Percentiles rank a stretch among this genome's conserved stretches.
Conservation (phyloP, 2,329 filamentous ascomycete species). For the Chrysosporium queenslandicum region DNA sequence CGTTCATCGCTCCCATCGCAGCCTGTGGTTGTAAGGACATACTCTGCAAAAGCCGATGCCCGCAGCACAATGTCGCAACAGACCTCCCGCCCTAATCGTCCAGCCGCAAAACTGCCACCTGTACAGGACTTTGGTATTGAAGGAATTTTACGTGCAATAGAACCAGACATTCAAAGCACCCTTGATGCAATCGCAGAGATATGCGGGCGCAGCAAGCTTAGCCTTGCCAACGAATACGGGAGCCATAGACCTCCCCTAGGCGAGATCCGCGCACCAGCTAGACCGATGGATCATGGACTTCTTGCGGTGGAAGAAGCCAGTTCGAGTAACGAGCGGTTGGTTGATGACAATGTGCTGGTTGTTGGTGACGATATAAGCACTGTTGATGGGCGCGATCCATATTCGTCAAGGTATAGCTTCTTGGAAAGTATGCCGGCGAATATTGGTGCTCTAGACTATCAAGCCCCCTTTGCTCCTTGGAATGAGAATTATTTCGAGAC, state of each 20-base stretch:
- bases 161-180: constrained; percentile 48
- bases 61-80: constrained; percentile 26
- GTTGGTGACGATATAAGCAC: constrained; percentile 33
- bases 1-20: constrained; percentile 29
- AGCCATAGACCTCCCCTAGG: constrained; percentile 53
- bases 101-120: constrained; percentile 35
- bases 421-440: constrained; percentile 28
- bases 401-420: constrained; percentile 31
- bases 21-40: constrained; percentile 37
- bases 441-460: constrained; percentile 19
- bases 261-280: constrained; percentile 40
- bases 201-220: constrained; percentile 51
- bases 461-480: constrained; percentile 16
- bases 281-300: constrained; percentile 22
- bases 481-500: constrained; percentile 12
- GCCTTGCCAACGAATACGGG: constrained; percentile 52
- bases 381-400: constrained; percentile 28
- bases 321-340: constrained; percentile 29
- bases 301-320: constrained; percentile 38
- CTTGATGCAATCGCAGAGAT: constrained; percentile 55
- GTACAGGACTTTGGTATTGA: constrained; percentile 48
- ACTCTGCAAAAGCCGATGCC: constrained; percentile 31
- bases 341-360: constrained; percentile 30
- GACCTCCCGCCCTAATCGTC: constrained; percentile 20
- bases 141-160: constrained; percentile 46